Evolutionary conservation across 2,329 filamentous ascomycete genomes (phyloP).

Genomic region (Venturia carpophila): DNA sequence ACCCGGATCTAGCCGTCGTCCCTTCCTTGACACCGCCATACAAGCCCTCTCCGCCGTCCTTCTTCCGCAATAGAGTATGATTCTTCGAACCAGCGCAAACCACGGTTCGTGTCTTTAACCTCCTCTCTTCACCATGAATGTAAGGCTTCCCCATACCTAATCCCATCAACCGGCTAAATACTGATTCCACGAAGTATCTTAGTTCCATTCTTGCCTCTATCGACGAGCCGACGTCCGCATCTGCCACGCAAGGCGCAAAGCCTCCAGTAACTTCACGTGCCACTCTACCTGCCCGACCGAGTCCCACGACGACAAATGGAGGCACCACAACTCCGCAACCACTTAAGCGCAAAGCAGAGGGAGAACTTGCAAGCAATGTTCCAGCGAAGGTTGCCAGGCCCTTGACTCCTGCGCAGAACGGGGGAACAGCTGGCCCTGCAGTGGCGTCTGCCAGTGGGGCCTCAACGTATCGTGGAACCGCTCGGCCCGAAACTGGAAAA

Average conservation of each 20-base stretch:
- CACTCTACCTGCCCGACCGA: slow-evolving; percentile 12
- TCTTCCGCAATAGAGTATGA: slow-evolving; percentile 14
- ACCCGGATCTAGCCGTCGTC: slow-evolving; percentile 20
- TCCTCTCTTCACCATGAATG: slow-evolving; percentile 32
- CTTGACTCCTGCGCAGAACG: slow-evolving; percentile 12
- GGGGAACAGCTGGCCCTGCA: slow-evolving; percentile 11
- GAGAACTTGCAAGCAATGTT: slow-evolving; percentile 24
- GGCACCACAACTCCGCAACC: slow-evolving; percentile 26
- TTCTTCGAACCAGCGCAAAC: slow-evolving; percentile 5
- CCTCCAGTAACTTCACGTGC: slow-evolving; percentile 10
- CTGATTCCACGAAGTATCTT: slow-evolving; percentile 24
- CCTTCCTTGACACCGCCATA: slow-evolving; percentile 10
- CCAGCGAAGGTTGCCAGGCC: slow-evolving; percentile 22
- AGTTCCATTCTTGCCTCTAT: slow-evolving; percentile 33
- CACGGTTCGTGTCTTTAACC: slow-evolving; percentile 24
- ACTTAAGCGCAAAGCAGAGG: slow-evolving; percentile 34
- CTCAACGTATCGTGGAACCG: slow-evolving; percentile 31
- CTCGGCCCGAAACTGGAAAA: slow-evolving; percentile 25
- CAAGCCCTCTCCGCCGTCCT: slow-evolving; percentile 5
- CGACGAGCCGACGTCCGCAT: slow-evolving; percentile 18
- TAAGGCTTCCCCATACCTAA: slow-evolving; percentile 24
- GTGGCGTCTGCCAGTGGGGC: slow-evolving; percentile 21
- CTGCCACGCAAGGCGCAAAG: slow-evolving; percentile 7
- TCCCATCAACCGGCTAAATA: not conserved
- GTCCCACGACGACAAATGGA: slow-evolving; percentile 5